These are phyloP conservation scores for Astrothelium subdiscretum DNA, from an alignment of 495 filamentous ascomycete genomes.

Conservation along the genomic window DNA sequence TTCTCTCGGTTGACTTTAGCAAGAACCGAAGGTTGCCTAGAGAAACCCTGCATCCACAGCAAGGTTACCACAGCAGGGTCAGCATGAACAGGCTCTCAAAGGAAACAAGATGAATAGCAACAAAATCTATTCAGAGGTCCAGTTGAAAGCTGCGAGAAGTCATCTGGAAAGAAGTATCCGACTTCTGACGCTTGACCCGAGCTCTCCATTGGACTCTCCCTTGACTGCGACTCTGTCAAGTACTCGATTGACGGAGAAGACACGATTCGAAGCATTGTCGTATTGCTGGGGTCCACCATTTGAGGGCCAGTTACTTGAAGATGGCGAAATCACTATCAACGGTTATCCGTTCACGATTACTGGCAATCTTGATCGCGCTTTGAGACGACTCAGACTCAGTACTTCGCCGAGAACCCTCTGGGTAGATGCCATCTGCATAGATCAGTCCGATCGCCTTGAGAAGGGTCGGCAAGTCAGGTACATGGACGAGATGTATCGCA, in stretches of 20 bases:
- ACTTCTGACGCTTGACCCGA: not conserved
- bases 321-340: not conserved
- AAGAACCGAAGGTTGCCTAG: not conserved
- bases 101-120: not conserved
- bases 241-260: not conserved
- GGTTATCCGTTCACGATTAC: not conserved
- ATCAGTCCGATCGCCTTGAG: not conserved
- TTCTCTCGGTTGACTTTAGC: not conserved
- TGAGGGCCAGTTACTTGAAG: not conserved
- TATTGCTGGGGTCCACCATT: not conserved
- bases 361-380: constrained; percentile 1
- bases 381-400: not conserved
- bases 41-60: not conserved
- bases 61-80: not conserved
- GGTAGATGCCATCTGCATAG: constrained; percentile 7
- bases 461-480: not conserved
- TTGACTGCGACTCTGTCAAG: not conserved
- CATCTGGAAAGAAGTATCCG: not conserved
- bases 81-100: not conserved
- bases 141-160: not conserved
- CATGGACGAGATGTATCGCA: constrained; percentile 6
- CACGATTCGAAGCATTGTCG: not conserved
- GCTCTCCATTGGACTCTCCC: not conserved
- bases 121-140: not conserved
- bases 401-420: not conserved